Evolutionary conservation across 129 eudicot genomes (phyloP).

Genomic region (Pittosporum tobira): DNA sequence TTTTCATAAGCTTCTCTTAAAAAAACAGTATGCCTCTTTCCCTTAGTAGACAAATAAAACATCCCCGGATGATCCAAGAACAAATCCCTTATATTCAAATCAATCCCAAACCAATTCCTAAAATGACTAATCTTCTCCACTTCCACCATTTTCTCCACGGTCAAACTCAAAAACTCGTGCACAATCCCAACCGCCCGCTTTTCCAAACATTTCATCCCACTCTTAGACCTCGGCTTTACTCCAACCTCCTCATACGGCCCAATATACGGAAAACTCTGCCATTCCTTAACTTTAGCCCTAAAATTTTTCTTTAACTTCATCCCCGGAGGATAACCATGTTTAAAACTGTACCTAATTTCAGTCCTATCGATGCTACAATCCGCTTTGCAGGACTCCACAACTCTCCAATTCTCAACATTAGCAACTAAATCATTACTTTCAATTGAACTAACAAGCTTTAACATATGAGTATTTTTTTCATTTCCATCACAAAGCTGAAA

Average conservation of each 20-base stretch:
- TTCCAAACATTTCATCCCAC: slow-evolving; percentile 48
- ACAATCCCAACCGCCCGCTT: slow-evolving; percentile 87
- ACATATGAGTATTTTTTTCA: slow-evolving; percentile 64
- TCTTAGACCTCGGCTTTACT: slow-evolving; percentile 34
- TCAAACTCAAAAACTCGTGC: slow-evolving; percentile 90
- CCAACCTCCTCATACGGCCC: slow-evolving; percentile 80
- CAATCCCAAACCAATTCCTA: slow-evolving; percentile 87
- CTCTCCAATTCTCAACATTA: slow-evolving; percentile 78
- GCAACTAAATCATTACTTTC: slow-evolving; percentile 28
- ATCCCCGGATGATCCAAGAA: slow-evolving; percentile 96
- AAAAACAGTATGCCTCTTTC: slow-evolving; percentile 77
- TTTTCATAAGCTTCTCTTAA: slow-evolving; percentile 85
- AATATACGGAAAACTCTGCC: slow-evolving; percentile 62
- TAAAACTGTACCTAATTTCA: slow-evolving; percentile 57
- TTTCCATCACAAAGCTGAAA: slow-evolving; percentile 52
- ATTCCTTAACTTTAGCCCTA: slow-evolving; percentile 69
- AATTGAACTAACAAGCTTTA: slow-evolving; percentile 36
- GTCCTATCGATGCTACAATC: slow-evolving; percentile 52
- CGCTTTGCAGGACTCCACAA: slow-evolving; percentile 73
- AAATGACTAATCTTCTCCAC: slow-evolving; percentile 96
- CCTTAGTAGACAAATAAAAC: slow-evolving; percentile 86
- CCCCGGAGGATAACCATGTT: slow-evolving; percentile 74
- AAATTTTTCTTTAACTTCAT: slow-evolving; percentile 64
- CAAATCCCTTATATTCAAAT: slow-evolving; percentile 78
- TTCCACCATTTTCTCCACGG: slow-evolving; percentile 92